These are phyloP conservation scores for Durotheca rogersii DNA, from an alignment of 495 filamentous ascomycete species.

Conservation along the genomic window DNA sequence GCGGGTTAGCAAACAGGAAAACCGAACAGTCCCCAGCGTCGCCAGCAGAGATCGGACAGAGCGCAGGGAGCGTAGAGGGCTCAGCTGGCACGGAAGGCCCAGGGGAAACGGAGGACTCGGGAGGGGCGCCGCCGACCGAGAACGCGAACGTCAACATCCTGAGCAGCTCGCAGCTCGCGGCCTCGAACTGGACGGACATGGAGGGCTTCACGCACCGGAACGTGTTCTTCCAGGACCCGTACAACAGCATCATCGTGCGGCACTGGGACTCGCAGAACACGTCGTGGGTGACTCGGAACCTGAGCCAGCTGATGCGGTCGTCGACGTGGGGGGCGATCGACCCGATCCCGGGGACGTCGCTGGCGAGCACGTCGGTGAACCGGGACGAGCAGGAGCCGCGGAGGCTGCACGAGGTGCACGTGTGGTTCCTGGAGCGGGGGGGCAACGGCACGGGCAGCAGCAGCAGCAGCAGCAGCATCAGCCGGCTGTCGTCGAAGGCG, in stretches of 20 bases:
- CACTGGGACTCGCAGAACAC: slow-evolving; percentile 28
- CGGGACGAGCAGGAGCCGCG: neutral
- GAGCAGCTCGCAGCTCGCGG: slow-evolving; percentile 15
- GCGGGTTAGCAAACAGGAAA: slow-evolving; percentile 4
- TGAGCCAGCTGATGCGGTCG: slow-evolving; percentile 17
- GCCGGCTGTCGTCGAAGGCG: slow-evolving; percentile 14
- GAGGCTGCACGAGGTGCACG: slow-evolving; percentile 10
- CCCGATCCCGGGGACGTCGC: slow-evolving; percentile 14
- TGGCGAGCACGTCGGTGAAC: slow-evolving; percentile 14
- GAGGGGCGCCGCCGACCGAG: neutral
- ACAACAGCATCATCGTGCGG: slow-evolving; percentile 18
- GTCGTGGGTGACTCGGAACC: slow-evolving; percentile 23
- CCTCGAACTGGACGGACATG: slow-evolving; percentile 26
- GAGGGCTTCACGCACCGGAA: slow-evolving; percentile 15
- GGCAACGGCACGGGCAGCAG: neutral
- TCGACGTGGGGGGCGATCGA: slow-evolving; percentile 18
- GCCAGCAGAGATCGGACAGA: no score
- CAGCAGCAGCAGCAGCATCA: slow-evolving; percentile 13
- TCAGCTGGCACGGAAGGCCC: no score
- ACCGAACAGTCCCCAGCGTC: no score
- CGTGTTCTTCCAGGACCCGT: slow-evolving; percentile 25
- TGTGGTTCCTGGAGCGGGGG: slow-evolving; percentile 19
- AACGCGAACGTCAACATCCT: slow-evolving; percentile 4
- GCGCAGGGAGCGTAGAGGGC: no score
- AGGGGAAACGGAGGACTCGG: neutral